A percentile compares a stretch with the other conserved stretches of the same genome.
Conservation (phyloP, 345 rosid species). For the Salix purpurea region DNA sequence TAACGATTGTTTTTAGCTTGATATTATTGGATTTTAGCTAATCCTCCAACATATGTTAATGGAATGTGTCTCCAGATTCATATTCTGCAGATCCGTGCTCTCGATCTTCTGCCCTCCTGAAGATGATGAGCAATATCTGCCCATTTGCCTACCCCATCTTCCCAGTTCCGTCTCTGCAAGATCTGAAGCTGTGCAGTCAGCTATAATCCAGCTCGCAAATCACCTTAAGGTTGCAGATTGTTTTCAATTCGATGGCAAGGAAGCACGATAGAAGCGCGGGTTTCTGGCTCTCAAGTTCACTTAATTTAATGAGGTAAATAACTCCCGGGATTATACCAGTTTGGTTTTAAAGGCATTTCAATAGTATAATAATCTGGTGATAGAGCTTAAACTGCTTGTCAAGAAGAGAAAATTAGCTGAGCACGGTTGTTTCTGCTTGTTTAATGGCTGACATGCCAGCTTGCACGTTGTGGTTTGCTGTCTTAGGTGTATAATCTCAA, state of each 20-base stretch:
- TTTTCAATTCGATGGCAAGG: slow-evolving; percentile 42
- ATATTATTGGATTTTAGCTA: background rate
- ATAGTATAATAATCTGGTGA: slow-evolving; percentile 8
- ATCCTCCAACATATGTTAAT: background rate
- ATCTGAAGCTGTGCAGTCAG: slow-evolving; percentile 46
- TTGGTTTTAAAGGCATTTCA: background rate
- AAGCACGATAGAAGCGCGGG: slow-evolving; percentile 16
- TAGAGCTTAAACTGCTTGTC: slow-evolving; percentile 9
- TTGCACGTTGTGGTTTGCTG: background rate
- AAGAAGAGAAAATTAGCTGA: slow-evolving; percentile 2
- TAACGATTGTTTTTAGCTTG: background rate
- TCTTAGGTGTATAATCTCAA: slow-evolving; percentile 12
- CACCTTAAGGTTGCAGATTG: slow-evolving; percentile 53
- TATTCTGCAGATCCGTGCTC: slow-evolving; percentile 73
- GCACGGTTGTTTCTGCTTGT: slow-evolving; percentile 34
- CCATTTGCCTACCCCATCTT: slow-evolving; percentile 77
- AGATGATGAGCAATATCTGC: slow-evolving; percentile 51
- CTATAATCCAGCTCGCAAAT: slow-evolving; percentile 51
- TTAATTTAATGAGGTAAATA: background rate
- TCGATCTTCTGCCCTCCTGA: slow-evolving; percentile 41
- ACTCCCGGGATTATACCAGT: background rate
- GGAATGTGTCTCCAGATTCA: slow-evolving; percentile 55
- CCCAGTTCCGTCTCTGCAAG: slow-evolving; percentile 56
- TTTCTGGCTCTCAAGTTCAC: slow-evolving; percentile 6
- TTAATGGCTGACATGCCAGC: slow-evolving; percentile 12